phyloP scores from a whole-genome alignment of 2,329 filamentous ascomycete genomes.

The Epichloe scottii region DNA sequence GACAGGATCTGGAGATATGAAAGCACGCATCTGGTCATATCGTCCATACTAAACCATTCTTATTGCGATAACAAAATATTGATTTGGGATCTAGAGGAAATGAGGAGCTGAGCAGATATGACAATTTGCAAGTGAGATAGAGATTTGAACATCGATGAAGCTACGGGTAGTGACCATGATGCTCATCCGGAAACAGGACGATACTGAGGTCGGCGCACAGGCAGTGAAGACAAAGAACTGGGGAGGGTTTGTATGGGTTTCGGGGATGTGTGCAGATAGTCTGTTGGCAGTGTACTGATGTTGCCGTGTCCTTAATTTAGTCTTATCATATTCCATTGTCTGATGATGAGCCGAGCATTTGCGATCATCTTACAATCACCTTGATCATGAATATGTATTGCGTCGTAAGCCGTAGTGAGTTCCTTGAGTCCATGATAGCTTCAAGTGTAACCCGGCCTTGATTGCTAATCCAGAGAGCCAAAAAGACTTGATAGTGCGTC shows the following conservation, averaged over 20 bases:
- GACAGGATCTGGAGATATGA: constrained; percentile 94
- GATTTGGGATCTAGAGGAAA: neutral
- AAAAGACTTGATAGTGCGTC: constrained; percentile 69
- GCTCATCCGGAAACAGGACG: constrained; percentile 1
- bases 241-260: constrained; percentile 14
- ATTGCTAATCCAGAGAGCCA: constrained; percentile 30
- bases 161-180: constrained; percentile 2
- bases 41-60: constrained; percentile 30
- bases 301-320: neutral
- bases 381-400: neutral
- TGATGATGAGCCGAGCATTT: neutral
- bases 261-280: constrained; percentile 7
- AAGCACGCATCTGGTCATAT: constrained; percentile 93
- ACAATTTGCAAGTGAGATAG: constrained; percentile 3
- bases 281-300: neutral
- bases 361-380: neutral
- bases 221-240: constrained; percentile 14
- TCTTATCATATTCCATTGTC: neutral
- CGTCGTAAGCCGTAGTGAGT: neutral
- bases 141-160: constrained; percentile 2
- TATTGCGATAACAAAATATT: neutral
- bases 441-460: neutral
- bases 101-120: neutral
- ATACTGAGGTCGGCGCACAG: constrained; percentile 13
- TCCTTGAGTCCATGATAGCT: neutral